Evolutionary conservation across 768 basidiomycete genomes (phyloP), one percentile per base, ranked within the genome.

Genomic region (Leccinum longicurvipes): DNA sequence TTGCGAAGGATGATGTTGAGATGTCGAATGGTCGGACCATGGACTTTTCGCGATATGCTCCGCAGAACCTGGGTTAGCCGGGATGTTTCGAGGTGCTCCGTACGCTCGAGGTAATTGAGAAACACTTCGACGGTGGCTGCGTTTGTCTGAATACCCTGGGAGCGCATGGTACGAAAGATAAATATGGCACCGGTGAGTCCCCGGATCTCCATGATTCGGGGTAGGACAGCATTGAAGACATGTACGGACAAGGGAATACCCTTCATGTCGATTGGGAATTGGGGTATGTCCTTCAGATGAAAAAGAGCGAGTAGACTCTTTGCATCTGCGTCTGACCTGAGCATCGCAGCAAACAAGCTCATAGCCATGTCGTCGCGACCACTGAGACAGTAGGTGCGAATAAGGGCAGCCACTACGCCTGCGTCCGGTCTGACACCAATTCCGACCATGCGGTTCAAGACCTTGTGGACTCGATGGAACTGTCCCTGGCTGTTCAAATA

Each of bases 201-300:
- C 56, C 74, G 74, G 39, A 72, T 69, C 23, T 64, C 67, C 53
- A 89, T 66, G 21, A 82, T 57, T 36, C 82, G 81, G 49, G 73
- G 72, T 12, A 90, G 71, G 19, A 87, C 69, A 19, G 82, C 76
- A 65, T 92, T 90, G 73, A 88, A 82, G 25, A 88, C 70, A 50
- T 77, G 72, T 34, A 73, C 68, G 7, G 76, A 76, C 31, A 78
- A 77, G 14, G 25, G 60, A 10, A 67, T 57, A 44, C 60, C 68
- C 31, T 59, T 58, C 25, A 81, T 63, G 32, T 67, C 41, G 52
- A 72, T 50, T 25, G 68, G 69, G 17, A 62, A 60, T 24, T 41
- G 47, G 31, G 54, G 53, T 9, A 53, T 29, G 39, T 17, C 45
- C 53, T 63, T 70, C 39, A 70, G 42, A 41, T 47, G 53, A 48